phyloP scores from a whole-genome alignment of 176 grass and related monocot species.

The Tuctoria greenei region DNA sequence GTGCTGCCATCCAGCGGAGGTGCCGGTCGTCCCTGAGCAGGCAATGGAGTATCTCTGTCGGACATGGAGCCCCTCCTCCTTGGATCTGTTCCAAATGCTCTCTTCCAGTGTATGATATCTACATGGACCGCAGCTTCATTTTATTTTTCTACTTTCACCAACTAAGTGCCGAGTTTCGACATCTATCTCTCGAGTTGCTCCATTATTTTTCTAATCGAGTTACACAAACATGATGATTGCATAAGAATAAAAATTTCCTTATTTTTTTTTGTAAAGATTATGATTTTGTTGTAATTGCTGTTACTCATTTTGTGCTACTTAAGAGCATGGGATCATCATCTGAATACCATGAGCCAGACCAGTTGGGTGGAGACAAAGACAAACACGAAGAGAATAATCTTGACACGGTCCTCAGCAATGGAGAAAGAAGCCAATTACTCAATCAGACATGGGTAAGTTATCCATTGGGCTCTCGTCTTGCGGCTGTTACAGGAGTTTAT shows the following conservation, averaged over 20 bases:
- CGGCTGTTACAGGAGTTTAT: neutral
- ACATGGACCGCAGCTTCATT: conserved; percentile 34
- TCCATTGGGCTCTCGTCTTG: neutral
- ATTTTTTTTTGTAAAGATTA: neutral
- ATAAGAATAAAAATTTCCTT: neutral
- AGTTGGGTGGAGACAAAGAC: neutral
- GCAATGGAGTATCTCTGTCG: conserved; percentile 88
- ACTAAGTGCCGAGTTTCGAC: conserved; percentile 1
- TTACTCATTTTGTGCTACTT: neutral
- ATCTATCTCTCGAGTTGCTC: neutral
- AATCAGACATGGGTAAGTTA: conserved; percentile 44
- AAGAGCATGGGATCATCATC: conserved; percentile 41
- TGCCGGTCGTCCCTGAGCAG: conserved; percentile 59
- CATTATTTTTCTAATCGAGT: no score
- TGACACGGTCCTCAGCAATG: neutral
- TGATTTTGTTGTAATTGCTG: neutral
- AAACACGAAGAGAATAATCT: neutral
- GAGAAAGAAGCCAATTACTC: conserved; percentile 29
- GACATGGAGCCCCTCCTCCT: conserved; percentile 89
- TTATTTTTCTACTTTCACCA: conserved; percentile 1
- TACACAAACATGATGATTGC: neutral
- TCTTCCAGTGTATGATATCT: conserved; percentile 69
- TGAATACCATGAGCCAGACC: neutral
- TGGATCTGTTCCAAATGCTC: conserved; percentile 88
- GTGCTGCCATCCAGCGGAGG: conserved; percentile 40